Evolutionary conservation across 2,329 filamentous ascomycete species (phyloP), one percentile per base, ranked within the genome.

Genomic region (Trichoderma polysporum): DNA sequence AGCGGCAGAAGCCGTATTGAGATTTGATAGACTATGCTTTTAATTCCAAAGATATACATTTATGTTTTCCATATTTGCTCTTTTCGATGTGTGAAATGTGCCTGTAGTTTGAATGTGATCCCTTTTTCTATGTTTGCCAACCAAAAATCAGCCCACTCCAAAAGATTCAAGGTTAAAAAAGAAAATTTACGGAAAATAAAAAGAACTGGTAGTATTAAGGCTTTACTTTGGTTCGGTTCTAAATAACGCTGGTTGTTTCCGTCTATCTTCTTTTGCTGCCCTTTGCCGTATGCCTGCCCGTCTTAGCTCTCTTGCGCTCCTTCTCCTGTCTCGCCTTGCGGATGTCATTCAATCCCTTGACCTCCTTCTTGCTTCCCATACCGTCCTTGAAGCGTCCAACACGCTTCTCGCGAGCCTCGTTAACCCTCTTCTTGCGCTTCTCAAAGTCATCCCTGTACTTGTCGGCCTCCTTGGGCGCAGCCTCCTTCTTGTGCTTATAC

Each of bases 391-490:
- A 94, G 69, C 87, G 85, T 59, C 91, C 92, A 33, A 93, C 80
- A 22, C 91, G 84, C 82, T 93, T 93, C 83, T 97, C 92, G 80
- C 91, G 91, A 53, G 94, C 94, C 76, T 93, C 93, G 17, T 89
- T 88, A 19, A 95, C 90, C 75, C 92, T 89, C 89, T 94, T 94
- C 89, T 95, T 97, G 81, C 91, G 90, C 76, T 89, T 88, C 71
- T 96, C 85, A 80, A 92, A 99, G 80, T 99, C 94, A 77, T 94
- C 93, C 69, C 95, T 86, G 79, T 87, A 94, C 81, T 91, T 94
- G 83, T 99, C 95, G 8, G 95, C 93, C 73, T 92, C 88, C 84
- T 97, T 98, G 70, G 96, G 95, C 66, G 93, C 93, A 80, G 87
- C 89, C 76, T 95, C 90, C 78, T 90, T 87, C 80, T 91, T 94